Evolutionary conservation across 805 yeast genomes (phyloP).

Genomic region (Lachancea nothofagi): DNA sequence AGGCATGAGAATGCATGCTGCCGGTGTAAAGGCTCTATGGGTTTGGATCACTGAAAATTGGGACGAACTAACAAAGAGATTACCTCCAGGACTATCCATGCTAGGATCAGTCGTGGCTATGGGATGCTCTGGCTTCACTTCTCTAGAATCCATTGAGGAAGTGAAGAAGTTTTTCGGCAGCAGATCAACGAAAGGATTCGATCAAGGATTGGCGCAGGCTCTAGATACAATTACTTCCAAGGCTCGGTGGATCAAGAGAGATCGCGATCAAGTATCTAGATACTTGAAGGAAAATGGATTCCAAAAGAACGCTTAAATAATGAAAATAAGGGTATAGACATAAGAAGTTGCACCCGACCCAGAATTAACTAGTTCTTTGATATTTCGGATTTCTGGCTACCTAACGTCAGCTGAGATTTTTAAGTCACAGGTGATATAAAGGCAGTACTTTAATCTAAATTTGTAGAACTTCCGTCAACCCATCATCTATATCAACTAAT

Average conservation of each 20-base stretch:
- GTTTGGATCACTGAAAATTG: slow-evolving; percentile 68
- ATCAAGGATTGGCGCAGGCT: slow-evolving; percentile 60
- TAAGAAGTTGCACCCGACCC: neutral
- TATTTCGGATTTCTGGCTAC: no score
- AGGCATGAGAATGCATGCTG: slow-evolving; percentile 57
- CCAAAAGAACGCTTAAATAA: slow-evolving; percentile 11
- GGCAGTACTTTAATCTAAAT: no score
- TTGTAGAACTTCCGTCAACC: no score
- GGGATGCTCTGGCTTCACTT: slow-evolving; percentile 57
- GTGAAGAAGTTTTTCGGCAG: slow-evolving; percentile 46
- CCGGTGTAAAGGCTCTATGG: slow-evolving; percentile 70
- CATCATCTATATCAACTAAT: no score
- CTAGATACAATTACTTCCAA: slow-evolving; percentile 55
- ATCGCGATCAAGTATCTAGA: slow-evolving; percentile 39
- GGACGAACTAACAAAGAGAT: slow-evolving; percentile 56
- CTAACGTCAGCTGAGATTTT: no score
- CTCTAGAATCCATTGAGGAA: slow-evolving; percentile 45
- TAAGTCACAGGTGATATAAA: no score
- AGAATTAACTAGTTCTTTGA: neutral
- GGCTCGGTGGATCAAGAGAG: slow-evolving; percentile 55
- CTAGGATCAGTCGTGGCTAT: slow-evolving; percentile 66
- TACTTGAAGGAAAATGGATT: slow-evolving; percentile 44
- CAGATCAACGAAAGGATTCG: slow-evolving; percentile 57
- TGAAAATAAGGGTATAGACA: neutral
- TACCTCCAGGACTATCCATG: slow-evolving; percentile 81